Evolutionary conservation across 2,329 filamentous ascomycete species (phyloP).

Genomic region (Emydomyces testavorans): DNA sequence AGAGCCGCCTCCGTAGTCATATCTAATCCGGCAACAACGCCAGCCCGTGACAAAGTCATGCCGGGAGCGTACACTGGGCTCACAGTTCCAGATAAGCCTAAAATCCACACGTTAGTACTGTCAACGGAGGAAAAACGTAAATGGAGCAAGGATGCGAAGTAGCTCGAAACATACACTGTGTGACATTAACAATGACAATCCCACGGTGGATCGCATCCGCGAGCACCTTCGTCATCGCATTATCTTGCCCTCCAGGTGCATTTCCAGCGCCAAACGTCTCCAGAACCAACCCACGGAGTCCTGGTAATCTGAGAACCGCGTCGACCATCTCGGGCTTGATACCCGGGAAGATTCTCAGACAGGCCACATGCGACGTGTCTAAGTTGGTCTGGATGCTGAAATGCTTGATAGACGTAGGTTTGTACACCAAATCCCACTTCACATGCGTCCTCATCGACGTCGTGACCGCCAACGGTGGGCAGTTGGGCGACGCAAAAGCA

Average conservation of each 20-base stretch:
- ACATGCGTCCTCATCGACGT: slow-evolving; percentile 71
- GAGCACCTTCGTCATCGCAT: slow-evolving; percentile 66
- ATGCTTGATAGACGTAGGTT: slow-evolving; percentile 60
- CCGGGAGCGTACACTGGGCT: slow-evolving; percentile 67
- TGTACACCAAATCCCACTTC: slow-evolving; percentile 64
- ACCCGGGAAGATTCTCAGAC: slow-evolving; percentile 79
- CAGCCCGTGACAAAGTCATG: slow-evolving; percentile 66
- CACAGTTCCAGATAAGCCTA: slow-evolving; percentile 54
- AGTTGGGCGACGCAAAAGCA: slow-evolving; percentile 82
- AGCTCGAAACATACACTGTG: slow-evolving; percentile 59
- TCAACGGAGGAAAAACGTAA: neutral
- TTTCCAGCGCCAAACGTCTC: slow-evolving; percentile 93
- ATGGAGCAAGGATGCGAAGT: neutral
- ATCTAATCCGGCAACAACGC: slow-evolving; percentile 80
- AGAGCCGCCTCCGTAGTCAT: slow-evolving; percentile 83
- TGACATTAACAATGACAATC: slow-evolving; percentile 80
- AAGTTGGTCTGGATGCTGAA: slow-evolving; percentile 64
- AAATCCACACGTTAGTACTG: neutral
- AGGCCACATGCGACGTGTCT: slow-evolving; percentile 80
- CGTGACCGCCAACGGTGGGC: slow-evolving; percentile 66
- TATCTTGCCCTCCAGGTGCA: slow-evolving; percentile 69
- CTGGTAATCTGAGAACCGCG: slow-evolving; percentile 64
- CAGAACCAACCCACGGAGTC: slow-evolving; percentile 67
- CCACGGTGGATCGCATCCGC: slow-evolving; percentile 65
- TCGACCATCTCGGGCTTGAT: slow-evolving; percentile 92